A percentile compares a stretch with the other conserved stretches of the same genome.
Evolutionary conservation across 148 eudicot genomes (phyloP).

Genomic region (Bassia scoparia): DNA sequence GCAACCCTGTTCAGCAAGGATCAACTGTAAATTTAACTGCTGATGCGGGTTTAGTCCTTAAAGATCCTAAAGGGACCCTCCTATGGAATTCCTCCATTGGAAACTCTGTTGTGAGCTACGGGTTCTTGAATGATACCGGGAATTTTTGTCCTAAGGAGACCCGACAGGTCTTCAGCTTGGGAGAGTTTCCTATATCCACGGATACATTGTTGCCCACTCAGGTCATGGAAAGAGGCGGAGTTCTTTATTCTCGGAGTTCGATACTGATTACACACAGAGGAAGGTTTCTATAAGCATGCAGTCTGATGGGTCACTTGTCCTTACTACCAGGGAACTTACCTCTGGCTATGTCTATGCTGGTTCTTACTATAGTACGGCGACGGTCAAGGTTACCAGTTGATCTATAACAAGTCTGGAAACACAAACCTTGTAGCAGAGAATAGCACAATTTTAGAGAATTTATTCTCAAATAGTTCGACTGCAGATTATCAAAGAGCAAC

Average conservation of each 20-base stretch:
- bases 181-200: conserved; percentile 46
- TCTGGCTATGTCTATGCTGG: no score
- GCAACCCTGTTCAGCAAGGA: conserved; percentile 28
- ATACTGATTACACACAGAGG: no score
- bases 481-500: no score
- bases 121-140: conserved; percentile 44
- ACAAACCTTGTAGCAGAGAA: no score
- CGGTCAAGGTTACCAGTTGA: no score
- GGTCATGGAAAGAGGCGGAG: conserved; percentile 9
- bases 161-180: conserved; percentile 26
- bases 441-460: no score
- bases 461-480: no score
- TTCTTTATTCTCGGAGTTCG: conserved; percentile 24
- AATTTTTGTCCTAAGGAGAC: conserved; percentile 30
- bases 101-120: conserved; percentile 6
- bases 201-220: conserved; percentile 46
- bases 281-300: no score
- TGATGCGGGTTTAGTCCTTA: conserved; percentile 37
- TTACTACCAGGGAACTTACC: no score
- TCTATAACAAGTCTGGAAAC: no score
- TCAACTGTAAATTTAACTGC: conserved; percentile 35
- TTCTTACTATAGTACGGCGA: no score
- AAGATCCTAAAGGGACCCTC: conserved; percentile 31
- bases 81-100: conserved; percentile 25
- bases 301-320: no score